Conservation (phyloP, 768 basidiomycete genomes). For the Lactarius psammicola region DNA sequence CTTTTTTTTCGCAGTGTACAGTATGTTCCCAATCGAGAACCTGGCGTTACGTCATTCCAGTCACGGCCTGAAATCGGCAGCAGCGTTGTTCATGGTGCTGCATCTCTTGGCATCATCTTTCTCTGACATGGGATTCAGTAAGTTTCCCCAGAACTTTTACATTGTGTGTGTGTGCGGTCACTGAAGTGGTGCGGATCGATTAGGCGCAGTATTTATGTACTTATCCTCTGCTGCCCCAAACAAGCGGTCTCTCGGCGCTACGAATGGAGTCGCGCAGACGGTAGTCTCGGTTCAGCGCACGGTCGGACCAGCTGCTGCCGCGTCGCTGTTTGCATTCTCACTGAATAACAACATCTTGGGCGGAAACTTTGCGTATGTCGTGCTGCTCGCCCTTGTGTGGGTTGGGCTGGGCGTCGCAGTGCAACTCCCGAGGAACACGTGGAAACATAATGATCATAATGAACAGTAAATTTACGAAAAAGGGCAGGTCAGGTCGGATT, state of each 20-base stretch:
- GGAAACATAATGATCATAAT: constrained; percentile 7
- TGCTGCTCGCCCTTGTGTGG: constrained; percentile 1
- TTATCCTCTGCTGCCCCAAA: constrained; percentile 65
- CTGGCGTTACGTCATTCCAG: constrained; percentile 1
- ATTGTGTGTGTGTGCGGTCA: background rate
- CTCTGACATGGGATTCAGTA: constrained; percentile 20
- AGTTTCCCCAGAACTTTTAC: background rate
- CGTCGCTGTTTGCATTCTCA: constrained; percentile 65
- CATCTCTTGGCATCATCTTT: constrained; percentile 9
- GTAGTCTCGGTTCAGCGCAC: constrained; percentile 40
- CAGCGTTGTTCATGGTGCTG: constrained; percentile 6
- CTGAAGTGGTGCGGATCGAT: constrained; percentile 21
- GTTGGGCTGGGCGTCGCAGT: background rate
- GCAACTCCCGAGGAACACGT: background rate
- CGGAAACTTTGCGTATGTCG: constrained; percentile 35
- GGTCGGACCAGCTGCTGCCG: constrained; percentile 56
- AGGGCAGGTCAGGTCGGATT: no score
- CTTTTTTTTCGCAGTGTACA: constrained; percentile 31
- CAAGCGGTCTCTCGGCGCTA: constrained; percentile 61
- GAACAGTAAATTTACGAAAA: background rate
- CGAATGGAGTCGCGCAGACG: constrained; percentile 53
- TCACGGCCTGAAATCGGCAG: background rate
- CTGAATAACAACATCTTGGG: constrained; percentile 47
- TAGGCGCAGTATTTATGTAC: constrained; percentile 69
- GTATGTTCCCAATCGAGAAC: constrained; percentile 34